Conservation (phyloP, 768 basidiomycete genomes). For the Boletales sp. region DNA sequence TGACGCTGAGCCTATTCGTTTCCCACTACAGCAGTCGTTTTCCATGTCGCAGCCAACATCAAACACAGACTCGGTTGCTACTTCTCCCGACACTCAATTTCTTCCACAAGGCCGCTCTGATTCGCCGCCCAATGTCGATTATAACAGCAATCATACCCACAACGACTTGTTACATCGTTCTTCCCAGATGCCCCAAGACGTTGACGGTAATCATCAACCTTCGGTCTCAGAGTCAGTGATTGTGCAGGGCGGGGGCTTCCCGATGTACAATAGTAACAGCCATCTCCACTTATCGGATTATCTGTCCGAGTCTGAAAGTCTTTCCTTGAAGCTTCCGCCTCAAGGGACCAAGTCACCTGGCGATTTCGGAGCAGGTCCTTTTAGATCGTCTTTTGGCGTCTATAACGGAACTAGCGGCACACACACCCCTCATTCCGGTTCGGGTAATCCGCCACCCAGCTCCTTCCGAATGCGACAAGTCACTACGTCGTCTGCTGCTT, state of each 20-base stretch:
- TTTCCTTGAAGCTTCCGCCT: conserved; percentile 30
- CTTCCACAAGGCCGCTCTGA: conserved; percentile 49
- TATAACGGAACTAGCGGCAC: conserved; percentile 26
- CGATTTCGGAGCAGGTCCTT: conserved; percentile 35
- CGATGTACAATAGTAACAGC: conserved; percentile 42
- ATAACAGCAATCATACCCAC: conserved; percentile 35
- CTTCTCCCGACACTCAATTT: conserved; percentile 54
- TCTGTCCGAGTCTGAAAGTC: conserved; percentile 30
- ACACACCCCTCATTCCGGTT: conserved; percentile 20
- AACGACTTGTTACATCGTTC: conserved; percentile 28
- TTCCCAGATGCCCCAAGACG: conserved; percentile 22
- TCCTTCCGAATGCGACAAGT: conserved; percentile 37
- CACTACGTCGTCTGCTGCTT: conserved; percentile 23
- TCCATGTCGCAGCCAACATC: conserved; percentile 46
- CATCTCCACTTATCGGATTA: conserved; percentile 33
- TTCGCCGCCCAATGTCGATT: conserved; percentile 42
- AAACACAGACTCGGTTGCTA: conserved; percentile 46
- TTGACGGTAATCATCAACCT: conserved; percentile 35
- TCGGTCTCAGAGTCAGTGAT: conserved; percentile 27
- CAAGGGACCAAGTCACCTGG: conserved; percentile 27
- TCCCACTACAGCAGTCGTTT: conserved; percentile 34
- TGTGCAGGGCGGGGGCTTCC: conserved; percentile 30
- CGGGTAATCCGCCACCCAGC: conserved; percentile 30
- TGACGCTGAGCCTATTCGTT: conserved; percentile 64
- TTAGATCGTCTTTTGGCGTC: conserved; percentile 35